phyloP scores from a whole-genome alignment of 495 filamentous ascomycete species.

The Hyphodiscus hymeniophilus region DNA sequence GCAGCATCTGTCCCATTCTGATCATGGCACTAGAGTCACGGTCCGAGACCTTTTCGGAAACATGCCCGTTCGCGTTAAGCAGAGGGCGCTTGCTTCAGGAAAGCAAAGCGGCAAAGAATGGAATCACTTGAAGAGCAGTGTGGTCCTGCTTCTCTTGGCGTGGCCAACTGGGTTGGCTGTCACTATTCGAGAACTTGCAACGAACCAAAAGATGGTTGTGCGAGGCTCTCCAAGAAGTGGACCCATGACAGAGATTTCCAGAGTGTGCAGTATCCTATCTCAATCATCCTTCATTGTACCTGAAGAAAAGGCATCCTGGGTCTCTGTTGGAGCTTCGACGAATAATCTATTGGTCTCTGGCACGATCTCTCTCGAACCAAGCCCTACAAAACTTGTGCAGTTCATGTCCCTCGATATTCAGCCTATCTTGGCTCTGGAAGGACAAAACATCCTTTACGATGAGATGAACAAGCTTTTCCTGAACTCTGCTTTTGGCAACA shows the following conservation, averaged over 20 bases:
- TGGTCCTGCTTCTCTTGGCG: constrained; percentile 59
- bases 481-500: constrained; percentile 66
- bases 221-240: not conserved
- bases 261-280: constrained; percentile 47
- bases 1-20: constrained; percentile 44
- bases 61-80: constrained; percentile 94
- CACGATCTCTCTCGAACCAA: constrained; percentile 60
- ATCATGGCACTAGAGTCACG: constrained; percentile 69
- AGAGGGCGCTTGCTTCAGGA: constrained; percentile 44
- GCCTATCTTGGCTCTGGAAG: constrained; percentile 43
- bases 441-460: constrained; percentile 62
- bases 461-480: constrained; percentile 73
- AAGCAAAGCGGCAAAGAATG: constrained; percentile 46
- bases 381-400: constrained; percentile 62
- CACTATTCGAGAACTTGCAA: constrained; percentile 32
- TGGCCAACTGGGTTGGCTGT: constrained; percentile 43
- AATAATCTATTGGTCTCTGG: constrained; percentile 52
- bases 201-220: constrained; percentile 10
- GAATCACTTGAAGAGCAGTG: constrained; percentile 50
- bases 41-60: constrained; percentile 89
- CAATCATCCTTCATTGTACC: constrained; percentile 56
- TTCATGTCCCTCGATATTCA: constrained; percentile 70
- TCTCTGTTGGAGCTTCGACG: constrained; percentile 56
- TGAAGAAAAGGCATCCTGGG: constrained; percentile 48
- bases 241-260: constrained; percentile 9